A percentile compares a stretch with the other conserved stretches of the same genome.
Conservation (phyloP, 2,329 filamentous ascomycete genomes). For the Periconia sp. region DNA sequence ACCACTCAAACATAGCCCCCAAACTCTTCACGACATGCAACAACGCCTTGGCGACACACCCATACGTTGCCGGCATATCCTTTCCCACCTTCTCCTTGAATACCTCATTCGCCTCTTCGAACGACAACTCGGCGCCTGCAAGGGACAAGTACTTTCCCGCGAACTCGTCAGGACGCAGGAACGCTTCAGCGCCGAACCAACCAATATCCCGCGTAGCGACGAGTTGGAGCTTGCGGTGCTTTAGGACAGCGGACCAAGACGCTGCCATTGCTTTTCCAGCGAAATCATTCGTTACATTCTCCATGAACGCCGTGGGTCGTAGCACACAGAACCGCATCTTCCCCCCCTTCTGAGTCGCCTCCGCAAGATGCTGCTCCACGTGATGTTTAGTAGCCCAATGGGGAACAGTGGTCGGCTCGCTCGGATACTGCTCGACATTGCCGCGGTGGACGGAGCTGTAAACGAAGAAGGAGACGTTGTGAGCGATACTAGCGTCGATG, state of each 20-base stretch:
- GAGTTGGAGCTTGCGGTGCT: constrained; percentile 35
- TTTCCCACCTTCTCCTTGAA: constrained; percentile 49
- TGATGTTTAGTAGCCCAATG: constrained; percentile 62
- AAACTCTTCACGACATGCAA: constrained; percentile 43
- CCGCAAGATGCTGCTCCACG: constrained; percentile 60
- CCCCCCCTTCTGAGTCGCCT: constrained; percentile 34
- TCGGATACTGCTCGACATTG: constrained; percentile 43
- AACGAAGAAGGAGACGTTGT: constrained; percentile 37
- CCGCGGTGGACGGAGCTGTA: constrained; percentile 41
- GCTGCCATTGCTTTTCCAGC: constrained; percentile 17
- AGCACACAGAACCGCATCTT: constrained; percentile 60
- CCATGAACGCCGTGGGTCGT: constrained; percentile 61
- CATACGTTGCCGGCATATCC: constrained; percentile 44
- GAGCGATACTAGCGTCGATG: constrained; percentile 31
- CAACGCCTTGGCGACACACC: constrained; percentile 30
- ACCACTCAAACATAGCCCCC: constrained; percentile 49
- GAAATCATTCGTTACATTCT: constrained; percentile 51
- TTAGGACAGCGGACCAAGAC: constrained; percentile 10
- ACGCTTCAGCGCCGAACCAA: constrained; percentile 49
- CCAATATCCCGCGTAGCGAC: constrained; percentile 50
- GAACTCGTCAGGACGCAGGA: constrained; percentile 47
- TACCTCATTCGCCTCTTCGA: constrained; percentile 41
- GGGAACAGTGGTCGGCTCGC: constrained; percentile 56
- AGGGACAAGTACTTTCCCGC: constrained; percentile 45
- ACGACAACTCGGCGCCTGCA: constrained; percentile 53